Conservation (phyloP, 2,329 filamentous ascomycete species). For the Simplicillium sp. region DNA sequence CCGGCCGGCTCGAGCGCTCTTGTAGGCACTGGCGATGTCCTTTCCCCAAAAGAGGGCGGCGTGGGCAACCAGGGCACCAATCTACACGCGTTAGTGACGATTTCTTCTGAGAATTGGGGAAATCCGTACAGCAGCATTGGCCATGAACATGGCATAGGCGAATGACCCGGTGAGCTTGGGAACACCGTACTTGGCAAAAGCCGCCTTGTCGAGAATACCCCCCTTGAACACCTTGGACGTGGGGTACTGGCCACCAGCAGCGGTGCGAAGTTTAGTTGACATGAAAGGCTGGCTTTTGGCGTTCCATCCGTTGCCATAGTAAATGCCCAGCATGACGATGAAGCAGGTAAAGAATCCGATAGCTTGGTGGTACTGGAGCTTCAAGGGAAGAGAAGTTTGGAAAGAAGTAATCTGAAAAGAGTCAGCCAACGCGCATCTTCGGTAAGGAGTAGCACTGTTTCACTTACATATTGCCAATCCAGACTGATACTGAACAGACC, state of each 20-base stretch:
- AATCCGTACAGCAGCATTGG: slow-evolving; percentile 41
- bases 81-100: slow-evolving; percentile 21
- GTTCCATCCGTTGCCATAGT: slow-evolving; percentile 39
- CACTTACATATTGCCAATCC: slow-evolving; percentile 46
- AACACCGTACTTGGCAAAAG: slow-evolving; percentile 31
- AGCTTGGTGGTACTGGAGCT: slow-evolving; percentile 35
- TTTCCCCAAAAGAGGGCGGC: slow-evolving; percentile 45
- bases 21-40: slow-evolving; percentile 38
- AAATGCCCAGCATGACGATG: slow-evolving; percentile 38
- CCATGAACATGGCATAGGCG: slow-evolving; percentile 44
- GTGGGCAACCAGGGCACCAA: slow-evolving; percentile 44
- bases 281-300: slow-evolving; percentile 40
- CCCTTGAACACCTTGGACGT: slow-evolving; percentile 26
- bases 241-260: slow-evolving; percentile 31
- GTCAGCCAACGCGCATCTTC: neutral
- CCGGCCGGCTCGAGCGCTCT: slow-evolving; percentile 29
- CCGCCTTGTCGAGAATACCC: slow-evolving; percentile 29
- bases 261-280: slow-evolving; percentile 35
- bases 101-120: rapidly evolving
- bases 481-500: slow-evolving; percentile 38
- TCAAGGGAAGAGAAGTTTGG: slow-evolving; percentile 41
- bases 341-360: slow-evolving; percentile 39
- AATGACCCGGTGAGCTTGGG: slow-evolving; percentile 39
- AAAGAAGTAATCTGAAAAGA: slow-evolving; percentile 39
- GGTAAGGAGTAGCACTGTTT: slow-evolving; percentile 1